These are phyloP conservation scores for Crithidia bombi DNA, from an alignment of 208 protist species.

Conservation along the genomic window DNA sequence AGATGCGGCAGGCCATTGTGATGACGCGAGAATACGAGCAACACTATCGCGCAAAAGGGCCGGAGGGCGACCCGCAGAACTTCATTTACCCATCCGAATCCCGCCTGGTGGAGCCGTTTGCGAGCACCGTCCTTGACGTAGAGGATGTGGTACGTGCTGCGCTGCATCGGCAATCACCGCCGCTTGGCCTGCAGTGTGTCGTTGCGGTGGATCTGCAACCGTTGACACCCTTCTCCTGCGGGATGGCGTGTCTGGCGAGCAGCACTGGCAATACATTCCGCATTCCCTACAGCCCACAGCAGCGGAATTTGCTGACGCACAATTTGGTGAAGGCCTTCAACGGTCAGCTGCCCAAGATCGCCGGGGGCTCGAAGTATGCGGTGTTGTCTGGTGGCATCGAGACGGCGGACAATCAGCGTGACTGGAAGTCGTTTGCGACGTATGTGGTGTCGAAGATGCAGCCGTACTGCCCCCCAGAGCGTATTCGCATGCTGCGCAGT, in stretches of 20 bases:
- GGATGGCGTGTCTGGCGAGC: conserved; percentile 75
- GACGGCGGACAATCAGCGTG: conserved; percentile 63
- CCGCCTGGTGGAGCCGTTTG: conserved; percentile 71
- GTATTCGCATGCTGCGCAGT: conserved; percentile 31
- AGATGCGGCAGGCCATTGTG: conserved; percentile 61
- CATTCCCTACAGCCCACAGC: conserved; percentile 76
- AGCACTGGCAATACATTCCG: conserved; percentile 81
- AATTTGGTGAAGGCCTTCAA: conserved; percentile 76
- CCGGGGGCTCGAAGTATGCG: conserved; percentile 70
- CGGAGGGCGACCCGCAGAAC: conserved; percentile 33
- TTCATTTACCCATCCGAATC: conserved; percentile 73
- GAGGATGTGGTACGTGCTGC: conserved; percentile 70
- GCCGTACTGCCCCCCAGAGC: conserved; percentile 38
- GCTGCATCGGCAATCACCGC: conserved; percentile 54
- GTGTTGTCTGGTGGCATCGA: conserved; percentile 83
- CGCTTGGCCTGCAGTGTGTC: conserved; percentile 74
- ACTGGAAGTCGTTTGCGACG: conserved; percentile 87
- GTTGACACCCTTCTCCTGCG: conserved; percentile 64
- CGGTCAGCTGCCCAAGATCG: conserved; percentile 61
- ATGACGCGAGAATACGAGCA: conserved; percentile 70
- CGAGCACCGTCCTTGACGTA: conserved; percentile 60
- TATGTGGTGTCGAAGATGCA: conserved; percentile 80
- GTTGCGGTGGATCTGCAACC: conserved; percentile 85
- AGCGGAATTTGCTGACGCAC: conserved; percentile 64
- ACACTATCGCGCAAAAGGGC: conserved; percentile 48